Evolutionary conservation across 2,329 filamentous ascomycete species (phyloP), one percentile per base, ranked within the genome.

Genomic region (Chalaropsis thielavioides): DNA sequence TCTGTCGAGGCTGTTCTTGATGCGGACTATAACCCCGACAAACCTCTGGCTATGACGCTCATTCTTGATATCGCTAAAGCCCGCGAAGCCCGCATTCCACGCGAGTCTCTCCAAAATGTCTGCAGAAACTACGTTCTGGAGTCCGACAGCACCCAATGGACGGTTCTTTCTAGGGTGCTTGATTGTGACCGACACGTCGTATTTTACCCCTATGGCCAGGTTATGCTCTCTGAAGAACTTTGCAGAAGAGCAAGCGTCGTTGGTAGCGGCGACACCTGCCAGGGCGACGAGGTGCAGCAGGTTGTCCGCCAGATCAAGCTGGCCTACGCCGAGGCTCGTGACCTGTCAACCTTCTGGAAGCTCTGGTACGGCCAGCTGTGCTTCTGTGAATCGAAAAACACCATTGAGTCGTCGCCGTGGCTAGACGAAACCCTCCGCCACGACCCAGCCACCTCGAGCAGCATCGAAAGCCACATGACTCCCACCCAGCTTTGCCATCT

Each of bases 101-200:
- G 74, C 1, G 71, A 74, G 0, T 76, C 76, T 38, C 71, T 82
- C 2, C 76, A 76, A 10, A 67, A 67, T 0, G 71, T 80, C 17
- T 81, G 78, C 63, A 75, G 71, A 54, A 69, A 74, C 1, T 79
- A 79, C 67, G 79, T 74, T 0, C 67, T 80, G 2, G 68, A 70
- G 1, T 64, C 69, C 8, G 69, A 72, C 3, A 69, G 63, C 4
- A 75, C 74, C 2, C 74, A 79, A 58, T 81, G 80, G 79, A 67
- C 67, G 0, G 69, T 81, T 10, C 68, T 80, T 6, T 76, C 74
- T 15, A 72, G 72, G 13, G 69, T 78, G 31, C 74, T 78, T 0
- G 71, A 72, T 7, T 78, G 79, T 56, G 79, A 82, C 44, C 74
- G 78, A 0, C 80, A 81, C 59, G 73, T 77, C 7, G 79, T 82